Evolutionary conservation across 2,329 filamentous ascomycete species (phyloP), one percentile per base, ranked within the genome.

Genomic region (Colletotrichum horii): DNA sequence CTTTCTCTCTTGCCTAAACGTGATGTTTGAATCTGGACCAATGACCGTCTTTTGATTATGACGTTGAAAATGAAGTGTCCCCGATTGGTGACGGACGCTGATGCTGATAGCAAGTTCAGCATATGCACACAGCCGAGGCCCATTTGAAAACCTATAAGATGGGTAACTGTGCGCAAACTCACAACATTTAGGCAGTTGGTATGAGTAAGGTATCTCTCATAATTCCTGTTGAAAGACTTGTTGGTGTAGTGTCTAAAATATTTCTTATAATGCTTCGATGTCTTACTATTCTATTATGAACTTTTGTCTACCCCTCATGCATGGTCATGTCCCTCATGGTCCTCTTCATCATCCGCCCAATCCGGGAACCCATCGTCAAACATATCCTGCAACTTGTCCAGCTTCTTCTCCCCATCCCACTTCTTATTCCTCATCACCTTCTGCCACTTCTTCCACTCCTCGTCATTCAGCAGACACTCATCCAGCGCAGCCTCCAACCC

Each of bases 291-390:
- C 48, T 55, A 15, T 52, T 7, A 1, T 8, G 4, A 36, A n/a
- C 24, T 32, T 22, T 66, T 32, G 38, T 52, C 36, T 52, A 32
- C 9, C 16, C 1, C 3, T 19, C 4, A 75, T 15, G 68, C 77
- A 65, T 80, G 80, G 22, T 82, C 80, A 28, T 83, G 81, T 2
- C 78, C 79, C 19, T 80, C 79, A 22, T 84, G 81, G 14, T 81
- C 80, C 32, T 83, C 83, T 1, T 85, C 84, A 0, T 84, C 82
- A 4, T 84, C 84, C 79, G 86, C 84, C 91, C 90, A 92, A 62
- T 89, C 88, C 8, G 90, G 89, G 78, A 90, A 92, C 1, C 88
- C 89, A 81, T 93, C 91, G 74, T 92, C 90, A 83, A 91, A 93
- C 58, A 89, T 74, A 9, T 87, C 84, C 55, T 84, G 82, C 71